Evolutionary conservation across 2,329 filamentous ascomycete species (phyloP), one percentile per base, ranked within the genome.

Genomic region (Exserohilum turcica): DNA sequence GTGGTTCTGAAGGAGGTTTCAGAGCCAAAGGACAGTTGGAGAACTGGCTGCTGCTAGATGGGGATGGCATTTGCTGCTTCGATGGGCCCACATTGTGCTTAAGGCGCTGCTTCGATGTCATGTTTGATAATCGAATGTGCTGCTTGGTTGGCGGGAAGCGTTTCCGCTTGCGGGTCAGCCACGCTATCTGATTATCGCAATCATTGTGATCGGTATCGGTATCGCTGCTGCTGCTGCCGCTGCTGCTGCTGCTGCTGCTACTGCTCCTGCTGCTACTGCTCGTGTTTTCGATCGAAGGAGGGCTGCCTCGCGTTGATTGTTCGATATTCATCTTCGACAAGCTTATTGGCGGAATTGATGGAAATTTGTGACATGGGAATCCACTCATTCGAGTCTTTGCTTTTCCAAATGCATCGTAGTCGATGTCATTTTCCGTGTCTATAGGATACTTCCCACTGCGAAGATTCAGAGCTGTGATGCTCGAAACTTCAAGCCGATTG

Each of bases 221-320:
- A 33, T 44, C 35, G 48, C 45, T 55, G 32, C 44, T 50, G 37
- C n/a, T n/a, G n/a, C n/a, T n/a, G n/a, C n/a, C n/a, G n/a, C n/a
- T n/a, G n/a, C n/a, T n/a, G n/a, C n/a, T n/a, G n/a, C n/a, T n/a
- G n/a, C n/a, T n/a, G n/a, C n/a, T n/a, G n/a, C n/a, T n/a, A n/a
- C n/a, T n/a, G n/a, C n/a, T n/a, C n/a, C n/a, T n/a, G n/a, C 52
- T 51, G 19, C 45, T 44, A 35, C 52, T 59, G 29, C 52, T 54
- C 33, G 52, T 49, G 19, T 43, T 43, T 46, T 56, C 38, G 27
- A 27, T 47, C 8, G 24, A 42, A 47, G 37, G 37, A 50, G 51
- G 6, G 18, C 36, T 43, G 29, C n/a, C 49, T 54, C 47, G 50
- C 54, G 50, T 49, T 45, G 35, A 24, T 19, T 52, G 28, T 52